phyloP scores from a whole-genome alignment of 2,329 filamentous ascomycete genomes.

The Cercospora berteroae region DNA sequence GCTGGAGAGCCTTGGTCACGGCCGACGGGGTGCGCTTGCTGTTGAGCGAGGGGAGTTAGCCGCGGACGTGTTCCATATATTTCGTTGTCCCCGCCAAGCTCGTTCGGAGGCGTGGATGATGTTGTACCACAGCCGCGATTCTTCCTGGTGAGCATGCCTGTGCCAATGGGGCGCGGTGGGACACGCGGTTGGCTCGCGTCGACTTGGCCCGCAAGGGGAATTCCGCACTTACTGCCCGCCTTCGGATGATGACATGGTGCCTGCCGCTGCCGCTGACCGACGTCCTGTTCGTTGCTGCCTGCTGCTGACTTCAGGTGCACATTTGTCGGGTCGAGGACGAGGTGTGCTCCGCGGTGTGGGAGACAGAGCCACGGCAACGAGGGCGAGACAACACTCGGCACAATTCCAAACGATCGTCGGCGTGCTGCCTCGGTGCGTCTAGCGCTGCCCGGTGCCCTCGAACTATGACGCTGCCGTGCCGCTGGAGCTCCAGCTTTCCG shows the following conservation, averaged over 20 bases:
- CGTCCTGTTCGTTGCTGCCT: background rate
- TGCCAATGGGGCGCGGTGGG: background rate
- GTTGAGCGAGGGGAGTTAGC: slow-evolving; percentile 17
- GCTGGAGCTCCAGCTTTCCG: background rate
- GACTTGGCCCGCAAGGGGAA: slow-evolving; percentile 6
- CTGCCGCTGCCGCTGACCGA: background rate
- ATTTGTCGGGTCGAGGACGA: background rate
- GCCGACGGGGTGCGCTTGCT: slow-evolving; percentile 51
- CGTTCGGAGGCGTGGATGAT: background rate
- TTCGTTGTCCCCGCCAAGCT: background rate
- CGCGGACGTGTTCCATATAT: background rate
- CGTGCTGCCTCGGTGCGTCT: background rate
- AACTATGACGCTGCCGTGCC: background rate
- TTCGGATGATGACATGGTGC: slow-evolving; percentile 14
- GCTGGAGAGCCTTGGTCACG: slow-evolving; percentile 54
- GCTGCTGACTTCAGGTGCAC: background rate
- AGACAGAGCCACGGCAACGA: background rate
- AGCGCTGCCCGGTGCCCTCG: background rate
- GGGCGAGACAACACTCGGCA: background rate
- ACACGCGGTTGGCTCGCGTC: slow-evolving; percentile 1
- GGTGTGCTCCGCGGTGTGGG: background rate
- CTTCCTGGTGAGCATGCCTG: background rate
- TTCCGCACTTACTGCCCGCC: background rate
- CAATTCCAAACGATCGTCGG: background rate
- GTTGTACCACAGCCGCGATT: background rate